Evolutionary conservation across 345 rosid species (phyloP).

Genomic region (Populus tremula): DNA sequence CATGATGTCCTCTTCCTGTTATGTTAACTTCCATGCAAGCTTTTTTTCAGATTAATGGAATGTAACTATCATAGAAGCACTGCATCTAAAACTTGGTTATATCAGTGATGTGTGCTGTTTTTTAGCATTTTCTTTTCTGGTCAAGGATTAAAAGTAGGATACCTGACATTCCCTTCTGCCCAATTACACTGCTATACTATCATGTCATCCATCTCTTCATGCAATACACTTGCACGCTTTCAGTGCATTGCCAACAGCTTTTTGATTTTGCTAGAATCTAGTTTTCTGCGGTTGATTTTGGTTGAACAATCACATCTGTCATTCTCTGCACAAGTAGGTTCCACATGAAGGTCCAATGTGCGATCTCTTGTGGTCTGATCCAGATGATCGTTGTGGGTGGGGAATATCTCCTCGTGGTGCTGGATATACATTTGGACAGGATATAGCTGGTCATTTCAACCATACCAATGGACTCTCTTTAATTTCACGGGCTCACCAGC

Average conservation of each 20-base stretch:
- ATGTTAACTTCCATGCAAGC: not conserved
- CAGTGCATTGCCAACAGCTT: not conserved
- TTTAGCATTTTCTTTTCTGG: not conserved
- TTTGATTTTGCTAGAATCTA: not conserved
- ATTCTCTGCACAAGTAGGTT: slow-evolving; percentile 45
- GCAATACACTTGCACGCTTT: not conserved
- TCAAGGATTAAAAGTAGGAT: not conserved
- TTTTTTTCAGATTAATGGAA: not conserved
- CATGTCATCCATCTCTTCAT: not conserved
- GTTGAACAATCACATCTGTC: not conserved
- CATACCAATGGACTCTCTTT: slow-evolving; percentile 81
- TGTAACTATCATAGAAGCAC: not conserved
- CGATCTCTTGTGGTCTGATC: slow-evolving; percentile 98
- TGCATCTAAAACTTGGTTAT: not conserved
- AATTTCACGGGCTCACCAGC: slow-evolving; percentile 95
- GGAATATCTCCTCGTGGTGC: slow-evolving; percentile 99
- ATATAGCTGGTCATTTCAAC: slow-evolving; percentile 81
- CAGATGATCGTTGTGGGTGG: slow-evolving; percentile 97
- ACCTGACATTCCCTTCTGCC: not conserved
- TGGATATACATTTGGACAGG: slow-evolving; percentile 94
- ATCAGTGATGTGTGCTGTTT: not conserved
- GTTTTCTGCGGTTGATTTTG: not conserved
- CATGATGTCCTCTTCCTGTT: not conserved
- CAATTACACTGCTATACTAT: not conserved
- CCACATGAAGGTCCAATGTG: slow-evolving; percentile 99